Evolutionary conservation across 257 asterid genomes (phyloP), one percentile per base, ranked within the genome.

Genomic region (Mentha longifolia): DNA sequence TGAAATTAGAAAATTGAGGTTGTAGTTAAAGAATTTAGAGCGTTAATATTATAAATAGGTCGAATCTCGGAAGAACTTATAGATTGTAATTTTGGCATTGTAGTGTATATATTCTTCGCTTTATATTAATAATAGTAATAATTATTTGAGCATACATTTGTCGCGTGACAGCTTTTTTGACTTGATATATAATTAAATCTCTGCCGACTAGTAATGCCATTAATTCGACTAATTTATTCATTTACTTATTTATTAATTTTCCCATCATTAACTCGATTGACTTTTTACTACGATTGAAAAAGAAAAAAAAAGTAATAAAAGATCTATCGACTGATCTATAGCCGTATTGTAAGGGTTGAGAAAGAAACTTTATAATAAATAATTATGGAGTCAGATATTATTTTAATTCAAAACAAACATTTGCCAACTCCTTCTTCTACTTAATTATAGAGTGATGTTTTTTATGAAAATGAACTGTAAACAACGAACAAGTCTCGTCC

Each of bases 261-360:
- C 14, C 46, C 72, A 56, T 4, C 45, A 19, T 30, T 56, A 59
- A 39, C 16, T 20, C 50, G 61, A 19, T 76, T 80, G 82, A 79
- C 76, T 74, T 78, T 54, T 28, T 52, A 52, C 71, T 42, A 47
- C 39, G 54, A 71, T 68, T 68, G 58, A 59, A 33, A 71, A 74
- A 63, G 43, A 59, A 46, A n/a, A n/a, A n/a, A n/a, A n/a, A n/a
- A n/a, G n/a, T 19, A 52, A 9, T 19, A 51, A 64, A 43, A 30
- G 68, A 65, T 54, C 9, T 63, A 67, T 77, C 60, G 61, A 60
- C 41, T 76, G 66, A 11, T 55, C 8, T 22, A 37, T 12, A 55
- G 9, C 79, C 89, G 72, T 71, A 52, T 74, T 82, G 82, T 81
- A 31, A 15, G 45, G 43, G 43, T 58, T 68, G 76, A 15, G 64